Base-by-base conservation (phyloP, 1,284 basidiomycete species). In the Meira nashicola region DNA sequence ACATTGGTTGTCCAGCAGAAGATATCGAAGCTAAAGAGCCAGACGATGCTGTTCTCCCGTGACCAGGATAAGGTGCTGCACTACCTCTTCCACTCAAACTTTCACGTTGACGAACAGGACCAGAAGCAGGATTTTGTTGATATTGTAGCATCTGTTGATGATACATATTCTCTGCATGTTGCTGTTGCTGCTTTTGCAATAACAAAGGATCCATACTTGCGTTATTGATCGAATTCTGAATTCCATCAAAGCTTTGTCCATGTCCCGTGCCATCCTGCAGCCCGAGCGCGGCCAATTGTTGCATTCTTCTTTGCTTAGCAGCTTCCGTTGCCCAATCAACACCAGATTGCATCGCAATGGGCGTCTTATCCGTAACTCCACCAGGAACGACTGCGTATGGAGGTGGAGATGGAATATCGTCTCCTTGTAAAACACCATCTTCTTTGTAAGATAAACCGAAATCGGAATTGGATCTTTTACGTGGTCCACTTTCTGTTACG, bases 401-500 rank as follows among this genome's bases (percentile, higher is more conserved):
- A 48, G 58, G 23, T 19, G 58, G 39, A 12, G 38, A 40, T 3
- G 17, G 23, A 54, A 12, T 41, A 12, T 21, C 33, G 28, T 54
- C 55, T 9, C 17, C 21, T 33, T 33, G 28, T 8, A 33, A 33
- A 8, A 33, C 28, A 33, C 28, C 28, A 8, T 48, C 46, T 15
- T 43, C 40, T 12, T 48, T 48, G 7, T 62, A 69, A 39, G 63
- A 58, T 11, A 67, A 65, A 1, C 69, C 69, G 2, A 67, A 47
- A 39, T 71, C 69, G 25, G 69, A 71, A 38, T 64, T 68, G 58
- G 67, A 58, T 10, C 69, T 58, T 38, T 70, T 71, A 15, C 69
- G 63, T 55, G 64, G 65, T 15, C 47, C 55, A 15, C 14, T 19
- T 28, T 23, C 46, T 9, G 46, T 33, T 6, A 15, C 43, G 23